These are phyloP conservation scores for Phyllosticta citriasiana DNA, from an alignment of 2,329 filamentous ascomycete genomes.

Conservation along the genomic window DNA sequence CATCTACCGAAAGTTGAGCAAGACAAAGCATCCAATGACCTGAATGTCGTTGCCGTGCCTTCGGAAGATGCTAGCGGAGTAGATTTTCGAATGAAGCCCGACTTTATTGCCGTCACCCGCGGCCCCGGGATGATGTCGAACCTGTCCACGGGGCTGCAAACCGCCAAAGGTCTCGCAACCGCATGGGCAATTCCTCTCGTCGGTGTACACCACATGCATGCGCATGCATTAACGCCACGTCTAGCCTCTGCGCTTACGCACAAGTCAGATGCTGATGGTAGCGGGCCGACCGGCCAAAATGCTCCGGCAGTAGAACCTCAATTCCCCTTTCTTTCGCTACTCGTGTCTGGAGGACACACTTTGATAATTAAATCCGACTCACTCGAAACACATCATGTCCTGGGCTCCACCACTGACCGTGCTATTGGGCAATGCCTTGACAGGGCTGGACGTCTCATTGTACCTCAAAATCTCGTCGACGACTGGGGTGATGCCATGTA, in stretches of 20 bases:
- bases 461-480: constrained; percentile 52
- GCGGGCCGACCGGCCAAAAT: not conserved
- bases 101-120: constrained; percentile 81
- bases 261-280: not conserved
- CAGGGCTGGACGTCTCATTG: constrained; percentile 67
- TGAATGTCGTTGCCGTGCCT: not conserved
- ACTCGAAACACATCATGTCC: constrained; percentile 58
- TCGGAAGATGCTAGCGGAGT: not conserved
- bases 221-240: constrained; percentile 80
- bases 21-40: not conserved
- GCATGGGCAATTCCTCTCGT: constrained; percentile 77
- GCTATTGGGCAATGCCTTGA: constrained; percentile 88
- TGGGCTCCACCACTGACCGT: constrained; percentile 66
- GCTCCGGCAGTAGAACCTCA: constrained; percentile 30
- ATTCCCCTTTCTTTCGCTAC: constrained; percentile 80
- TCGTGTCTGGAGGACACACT: constrained; percentile 89
- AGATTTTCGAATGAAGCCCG: constrained; percentile 42
- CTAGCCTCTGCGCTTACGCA: constrained; percentile 48
- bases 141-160: constrained; percentile 66
- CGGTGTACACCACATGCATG: constrained; percentile 86
- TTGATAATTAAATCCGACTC: constrained; percentile 66
- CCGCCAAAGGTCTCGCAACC: constrained; percentile 75
- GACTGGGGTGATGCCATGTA: constrained; percentile 60
- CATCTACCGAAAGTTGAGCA: constrained; percentile 36
- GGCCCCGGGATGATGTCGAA: constrained; percentile 83